Evolutionary conservation across 257 asterid genomes (phyloP), one percentile per base, ranked within the genome.

Genomic region (Nicotiana tomentosiformis): DNA sequence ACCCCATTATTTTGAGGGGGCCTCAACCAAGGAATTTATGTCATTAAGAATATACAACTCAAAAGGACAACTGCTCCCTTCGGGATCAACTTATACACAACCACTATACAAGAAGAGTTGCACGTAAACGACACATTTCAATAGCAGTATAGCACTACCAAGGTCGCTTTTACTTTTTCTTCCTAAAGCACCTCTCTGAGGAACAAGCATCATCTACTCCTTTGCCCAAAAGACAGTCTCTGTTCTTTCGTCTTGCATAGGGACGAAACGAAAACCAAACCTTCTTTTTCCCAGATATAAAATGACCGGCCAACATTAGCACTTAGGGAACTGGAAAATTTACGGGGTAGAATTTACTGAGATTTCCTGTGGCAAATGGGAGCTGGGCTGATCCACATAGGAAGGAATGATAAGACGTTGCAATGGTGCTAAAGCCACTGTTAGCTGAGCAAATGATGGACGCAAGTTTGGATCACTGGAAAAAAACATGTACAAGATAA

Each of bases 401-500:
- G 93, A 82, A 57, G 97, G 92, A 83, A 89, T 70, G 57, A 81
- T 93, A 80, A 96, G 98, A 30, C 94, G 97, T 88, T 94, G 98
- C 89, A 96, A 88, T 18, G 97, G 93, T 92, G 92, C 95, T 82
- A 96, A 85, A 26, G 98, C 98, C 88, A 90, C 94, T 43, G 94
- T 82, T 43, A 96, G 97, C 88, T 96, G 96, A 0, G 93, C 97
- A 79, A 96, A 96, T 10, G 98, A 94, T 32, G 99, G 99, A 14
- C 99, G 97, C 88, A 92, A 81, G 81, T 92, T 96, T 32, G 99
- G 98, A 56, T 92, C 99, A 85, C 99, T 96, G 92, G 80, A 7
- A 67, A 86, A 17, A 58, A 30, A 82, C 23, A 84, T 64, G 81
- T 79, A 60, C 10, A n/a, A 39, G 37, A 35, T 65, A 84, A 60